Evolutionary conservation across 805 yeast genomes (phyloP).

Genomic region (Kluyveromyces lactis): DNA sequence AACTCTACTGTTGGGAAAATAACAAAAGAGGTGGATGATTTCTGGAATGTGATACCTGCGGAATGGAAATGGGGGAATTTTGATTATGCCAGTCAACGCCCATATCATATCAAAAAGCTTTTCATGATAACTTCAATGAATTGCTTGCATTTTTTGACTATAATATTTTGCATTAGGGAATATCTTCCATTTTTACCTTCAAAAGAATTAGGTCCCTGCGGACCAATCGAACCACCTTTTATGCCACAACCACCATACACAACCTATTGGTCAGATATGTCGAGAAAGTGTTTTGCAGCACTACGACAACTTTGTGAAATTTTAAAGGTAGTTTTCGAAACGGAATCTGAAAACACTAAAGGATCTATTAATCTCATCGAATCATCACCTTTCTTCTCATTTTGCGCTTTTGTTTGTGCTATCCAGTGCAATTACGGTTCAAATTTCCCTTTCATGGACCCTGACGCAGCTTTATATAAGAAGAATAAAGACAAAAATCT

Average conservation of each 20-base stretch:
- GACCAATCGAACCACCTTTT: slow-evolving; percentile 7
- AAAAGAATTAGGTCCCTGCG: slow-evolving; percentile 5
- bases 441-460: slow-evolving; percentile 9
- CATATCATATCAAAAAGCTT: neutral
- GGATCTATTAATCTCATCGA: slow-evolving; percentile 1
- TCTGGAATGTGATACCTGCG: slow-evolving; percentile 2
- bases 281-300: slow-evolving; percentile 4
- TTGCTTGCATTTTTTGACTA: slow-evolving; percentile 5
- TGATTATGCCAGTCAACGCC: slow-evolving; percentile 1
- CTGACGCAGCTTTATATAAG: slow-evolving; percentile 5
- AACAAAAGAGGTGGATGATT: neutral
- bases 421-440: slow-evolving; percentile 7
- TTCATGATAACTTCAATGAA: slow-evolving; percentile 4
- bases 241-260: slow-evolving; percentile 4
- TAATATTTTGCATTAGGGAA: slow-evolving; percentile 6
- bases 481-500: slow-evolving; percentile 1
- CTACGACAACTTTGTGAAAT: slow-evolving; percentile 4
- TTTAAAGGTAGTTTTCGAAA: slow-evolving; percentile 4
- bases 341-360: neutral
- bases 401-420: slow-evolving; percentile 8
- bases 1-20: slow-evolving; percentile 5
- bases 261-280: slow-evolving; percentile 7
- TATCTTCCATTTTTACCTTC: slow-evolving; percentile 8
- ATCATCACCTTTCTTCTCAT: slow-evolving; percentile 6
- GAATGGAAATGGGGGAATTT: slow-evolving; percentile 8